phyloP scores from a whole-genome alignment of 305 asterid genomes.

The Fraxinus sp. region DNA sequence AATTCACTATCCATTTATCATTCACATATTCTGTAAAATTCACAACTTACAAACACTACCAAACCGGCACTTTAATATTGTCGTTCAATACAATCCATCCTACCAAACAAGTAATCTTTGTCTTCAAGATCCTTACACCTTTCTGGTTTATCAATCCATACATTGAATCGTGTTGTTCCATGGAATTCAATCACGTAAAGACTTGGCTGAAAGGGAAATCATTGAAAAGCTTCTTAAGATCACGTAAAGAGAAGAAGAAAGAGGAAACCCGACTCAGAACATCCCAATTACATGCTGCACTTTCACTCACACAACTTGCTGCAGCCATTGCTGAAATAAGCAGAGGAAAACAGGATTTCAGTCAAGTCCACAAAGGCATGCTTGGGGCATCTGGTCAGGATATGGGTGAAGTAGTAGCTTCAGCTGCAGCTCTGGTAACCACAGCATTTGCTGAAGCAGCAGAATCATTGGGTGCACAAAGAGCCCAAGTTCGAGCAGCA shows the following conservation, averaged over 20 bases:
- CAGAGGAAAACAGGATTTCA: constrained; percentile 28
- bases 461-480: constrained; percentile 54
- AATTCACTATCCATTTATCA: no score
- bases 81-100: background rate
- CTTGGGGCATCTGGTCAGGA: constrained; percentile 27
- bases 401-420: constrained; percentile 43
- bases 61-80: background rate
- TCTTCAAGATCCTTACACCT: background rate
- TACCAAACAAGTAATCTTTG: background rate
- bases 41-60: background rate
- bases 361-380: constrained; percentile 21
- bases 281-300: constrained; percentile 59
- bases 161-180: constrained; percentile 22
- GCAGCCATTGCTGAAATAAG: constrained; percentile 65
- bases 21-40: background rate
- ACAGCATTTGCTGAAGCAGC: constrained; percentile 67
- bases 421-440: constrained; percentile 62
- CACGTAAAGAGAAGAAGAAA: constrained; percentile 44
- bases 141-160: background rate
- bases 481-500: constrained; percentile 50
- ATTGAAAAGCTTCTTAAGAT: constrained; percentile 32
- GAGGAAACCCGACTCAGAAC: constrained; percentile 53
- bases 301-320: constrained; percentile 65
- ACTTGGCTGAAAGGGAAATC: constrained; percentile 46
- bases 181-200: constrained; percentile 33